Conservation (phyloP, 2,329 filamentous ascomycete genomes). For the Akanthomyces uredinophilus region DNA sequence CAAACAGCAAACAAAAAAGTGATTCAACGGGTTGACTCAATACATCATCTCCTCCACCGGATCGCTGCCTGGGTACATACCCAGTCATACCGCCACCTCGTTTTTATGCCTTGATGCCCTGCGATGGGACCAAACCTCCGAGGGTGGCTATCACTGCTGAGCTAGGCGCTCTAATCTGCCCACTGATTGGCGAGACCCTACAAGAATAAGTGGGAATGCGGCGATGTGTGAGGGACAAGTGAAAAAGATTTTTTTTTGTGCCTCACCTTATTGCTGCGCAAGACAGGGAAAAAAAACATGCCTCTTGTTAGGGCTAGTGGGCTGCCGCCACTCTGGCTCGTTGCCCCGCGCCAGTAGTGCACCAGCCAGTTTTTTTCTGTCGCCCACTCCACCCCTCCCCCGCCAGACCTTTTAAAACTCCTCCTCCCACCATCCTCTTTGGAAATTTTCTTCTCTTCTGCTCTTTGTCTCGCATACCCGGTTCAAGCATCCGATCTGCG, state of each 20-base stretch:
- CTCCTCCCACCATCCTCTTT: slow-evolving; percentile 33
- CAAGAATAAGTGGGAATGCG: slow-evolving; percentile 4
- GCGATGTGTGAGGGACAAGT: not conserved
- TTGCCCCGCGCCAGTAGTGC: slow-evolving; percentile 33
- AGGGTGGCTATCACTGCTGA: not conserved
- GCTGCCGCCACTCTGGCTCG: slow-evolving; percentile 1
- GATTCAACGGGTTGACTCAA: slow-evolving; percentile 2
- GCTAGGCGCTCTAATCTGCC: not conserved
- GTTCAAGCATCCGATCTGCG: slow-evolving; percentile 41
- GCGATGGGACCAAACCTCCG: slow-evolving; percentile 8
- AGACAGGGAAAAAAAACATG: not conserved
- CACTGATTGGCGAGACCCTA: not conserved
- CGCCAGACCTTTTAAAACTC: slow-evolving; percentile 33
- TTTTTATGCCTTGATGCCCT: slow-evolving; percentile 10
- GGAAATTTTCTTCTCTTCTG: slow-evolving; percentile 32
- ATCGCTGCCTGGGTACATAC: not conserved
- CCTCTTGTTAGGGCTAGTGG: slow-evolving; percentile 13
- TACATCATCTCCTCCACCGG: not conserved
- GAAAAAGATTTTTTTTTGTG: slow-evolving; percentile 10
- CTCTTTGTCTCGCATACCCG: slow-evolving; percentile 41
- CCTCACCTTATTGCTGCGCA: not conserved
- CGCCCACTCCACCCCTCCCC: slow-evolving; percentile 25
- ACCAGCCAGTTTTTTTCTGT: slow-evolving; percentile 18
- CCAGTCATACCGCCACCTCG: not conserved
- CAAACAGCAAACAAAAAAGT: not conserved